A percentile compares a stretch with the other conserved stretches of the same genome.
These are phyloP conservation scores for Rhinocladiella similis DNA, from an alignment of 2,329 filamentous ascomycete genomes.

Conservation along the genomic window DNA sequence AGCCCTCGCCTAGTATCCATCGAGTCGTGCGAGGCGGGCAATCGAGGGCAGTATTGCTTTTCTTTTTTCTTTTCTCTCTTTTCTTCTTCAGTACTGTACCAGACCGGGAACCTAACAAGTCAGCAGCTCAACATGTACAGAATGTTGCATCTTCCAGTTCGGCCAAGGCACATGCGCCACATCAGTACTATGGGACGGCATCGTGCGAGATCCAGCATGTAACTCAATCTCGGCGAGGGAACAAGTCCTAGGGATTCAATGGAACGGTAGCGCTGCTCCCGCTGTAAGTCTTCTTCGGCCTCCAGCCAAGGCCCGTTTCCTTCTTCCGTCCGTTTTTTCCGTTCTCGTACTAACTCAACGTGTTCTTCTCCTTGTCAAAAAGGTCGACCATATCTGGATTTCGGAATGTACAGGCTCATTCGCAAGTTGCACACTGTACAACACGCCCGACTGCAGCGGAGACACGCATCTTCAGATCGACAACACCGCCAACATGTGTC, in stretches of 20 bases:
- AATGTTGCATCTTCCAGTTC: slow-evolving; percentile 14
- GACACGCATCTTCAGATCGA: neutral
- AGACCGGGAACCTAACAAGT: no score
- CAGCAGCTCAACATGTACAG: slow-evolving; percentile 10
- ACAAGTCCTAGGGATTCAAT: neutral
- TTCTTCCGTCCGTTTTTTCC: no score
- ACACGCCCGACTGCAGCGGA: slow-evolving; percentile 3
- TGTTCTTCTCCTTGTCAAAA: no score
- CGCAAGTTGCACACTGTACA: slow-evolving; percentile 8
- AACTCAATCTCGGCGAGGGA: neutral
- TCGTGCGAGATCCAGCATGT: neutral
- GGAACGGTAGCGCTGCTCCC: neutral
- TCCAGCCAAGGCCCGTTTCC: no score
- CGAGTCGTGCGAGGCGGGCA: no score
- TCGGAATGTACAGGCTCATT: slow-evolving; percentile 11
- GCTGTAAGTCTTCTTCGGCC: no score
- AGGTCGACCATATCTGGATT: slow-evolving; percentile 13
- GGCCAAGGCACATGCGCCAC: neutral
- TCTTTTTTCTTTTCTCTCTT: no score
- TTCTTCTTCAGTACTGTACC: no score
- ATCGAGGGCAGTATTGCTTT: no score
- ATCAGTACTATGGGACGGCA: neutral
- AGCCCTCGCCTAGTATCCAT: no score
- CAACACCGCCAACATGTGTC: slow-evolving; percentile 2
- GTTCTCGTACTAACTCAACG: no score